Evolutionary conservation across 441 rosid species (phyloP).

Genomic region (Omphalea diandra): DNA sequence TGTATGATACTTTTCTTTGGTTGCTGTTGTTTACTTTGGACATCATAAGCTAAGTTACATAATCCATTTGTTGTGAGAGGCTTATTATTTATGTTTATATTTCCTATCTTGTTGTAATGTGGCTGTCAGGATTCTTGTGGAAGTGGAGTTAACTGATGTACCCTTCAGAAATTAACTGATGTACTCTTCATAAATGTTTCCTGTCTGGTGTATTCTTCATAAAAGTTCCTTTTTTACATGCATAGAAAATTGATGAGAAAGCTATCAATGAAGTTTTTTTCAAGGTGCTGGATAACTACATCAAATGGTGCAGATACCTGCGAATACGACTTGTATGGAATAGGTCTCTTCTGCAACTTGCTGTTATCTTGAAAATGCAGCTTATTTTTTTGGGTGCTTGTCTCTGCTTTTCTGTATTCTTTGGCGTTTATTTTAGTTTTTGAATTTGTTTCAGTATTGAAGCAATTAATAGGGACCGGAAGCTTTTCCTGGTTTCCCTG

Average conservation of each 20-base stretch:
- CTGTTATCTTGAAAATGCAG: conserved; percentile 20
- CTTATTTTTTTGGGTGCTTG: conserved; percentile 21
- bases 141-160: conserved; percentile 1
- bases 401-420: conserved; percentile 16
- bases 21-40: not conserved
- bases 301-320: conserved; percentile 97
- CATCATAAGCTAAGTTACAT: not conserved
- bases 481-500: conserved; percentile 88
- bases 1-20: no score
- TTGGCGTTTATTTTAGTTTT: conserved; percentile 19
- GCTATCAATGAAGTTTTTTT: conserved; percentile 89
- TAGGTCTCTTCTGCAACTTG: conserved; percentile 51
- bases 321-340: conserved; percentile 79
- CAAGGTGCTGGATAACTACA: conserved; percentile 94
- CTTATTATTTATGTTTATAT: conserved; percentile 10
- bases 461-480: conserved; percentile 90
- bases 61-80: not conserved
- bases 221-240: conserved; percentile 4
- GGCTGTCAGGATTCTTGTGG: conserved; percentile 4
- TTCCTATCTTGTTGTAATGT: conserved; percentile 13
- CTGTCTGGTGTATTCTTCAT: not conserved
- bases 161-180: no score
- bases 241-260: conserved; percentile 94
- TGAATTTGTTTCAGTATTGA: conserved; percentile 54
- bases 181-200: not conserved